These are phyloP conservation scores for Prunus kanzakura DNA, from an alignment of 306 rosid genomes.

Conservation along the genomic window DNA sequence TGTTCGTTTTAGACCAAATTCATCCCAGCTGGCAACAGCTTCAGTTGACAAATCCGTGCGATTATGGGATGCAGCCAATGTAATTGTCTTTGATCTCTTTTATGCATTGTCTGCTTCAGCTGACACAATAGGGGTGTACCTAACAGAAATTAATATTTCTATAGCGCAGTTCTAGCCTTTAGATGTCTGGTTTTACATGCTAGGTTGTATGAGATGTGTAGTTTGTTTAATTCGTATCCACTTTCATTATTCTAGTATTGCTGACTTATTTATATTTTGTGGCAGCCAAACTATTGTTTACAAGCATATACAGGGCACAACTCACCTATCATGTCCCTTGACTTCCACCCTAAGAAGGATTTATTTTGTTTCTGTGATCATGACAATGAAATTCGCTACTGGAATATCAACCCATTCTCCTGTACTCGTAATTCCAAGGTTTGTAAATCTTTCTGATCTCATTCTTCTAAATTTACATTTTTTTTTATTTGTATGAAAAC, in stretches of 20 bases:
- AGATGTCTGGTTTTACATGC: neutral
- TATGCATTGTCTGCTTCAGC: neutral
- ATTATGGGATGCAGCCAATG: conserved; percentile 92
- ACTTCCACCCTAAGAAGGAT: conserved; percentile 93
- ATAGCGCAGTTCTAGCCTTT: neutral
- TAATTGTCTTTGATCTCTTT: conserved; percentile 28
- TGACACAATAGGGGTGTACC: neutral
- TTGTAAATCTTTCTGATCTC: conserved; percentile 8
- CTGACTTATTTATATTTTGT: conserved; percentile 20
- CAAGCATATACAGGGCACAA: conserved; percentile 57
- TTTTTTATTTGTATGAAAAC: neutral
- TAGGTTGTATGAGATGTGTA: neutral
- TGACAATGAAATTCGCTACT: conserved; percentile 76
- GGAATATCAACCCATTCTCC: conserved; percentile 60
- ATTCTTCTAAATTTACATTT: conserved; percentile 12
- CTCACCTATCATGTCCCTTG: conserved; percentile 75
- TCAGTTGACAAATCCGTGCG: conserved; percentile 79
- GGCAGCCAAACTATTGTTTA: conserved; percentile 70
- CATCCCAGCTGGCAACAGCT: conserved; percentile 85
- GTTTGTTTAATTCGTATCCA: neutral
- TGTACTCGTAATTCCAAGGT: conserved; percentile 69
- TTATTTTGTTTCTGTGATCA: conserved; percentile 79
- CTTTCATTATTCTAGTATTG: neutral
- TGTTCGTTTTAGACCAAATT: conserved; percentile 92
- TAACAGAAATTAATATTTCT: neutral